Evolutionary conservation across 78 protist genomes (phyloP).

Genomic region (Emiliania huxleyi): DNA sequence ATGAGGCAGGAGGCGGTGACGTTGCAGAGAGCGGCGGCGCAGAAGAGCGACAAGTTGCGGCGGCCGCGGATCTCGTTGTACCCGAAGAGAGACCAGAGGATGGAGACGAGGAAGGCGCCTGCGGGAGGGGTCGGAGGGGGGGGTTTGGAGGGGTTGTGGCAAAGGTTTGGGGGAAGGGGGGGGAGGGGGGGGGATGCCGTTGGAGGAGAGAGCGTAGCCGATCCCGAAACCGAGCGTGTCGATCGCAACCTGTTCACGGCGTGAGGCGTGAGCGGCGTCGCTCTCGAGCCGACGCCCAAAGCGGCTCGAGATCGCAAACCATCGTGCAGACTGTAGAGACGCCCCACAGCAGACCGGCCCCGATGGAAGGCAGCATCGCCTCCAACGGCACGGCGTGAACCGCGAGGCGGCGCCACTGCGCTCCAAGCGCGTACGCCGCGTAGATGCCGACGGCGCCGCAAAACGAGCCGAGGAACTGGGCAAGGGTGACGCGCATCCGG

Average conservation of each 20-base stretch:
- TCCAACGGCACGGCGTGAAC: neutral
- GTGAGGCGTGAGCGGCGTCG: no score
- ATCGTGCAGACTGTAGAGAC: neutral
- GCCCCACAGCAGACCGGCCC: neutral
- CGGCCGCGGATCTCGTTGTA: neutral
- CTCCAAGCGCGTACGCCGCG: neutral
- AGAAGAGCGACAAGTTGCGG: neutral
- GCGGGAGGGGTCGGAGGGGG: neutral
- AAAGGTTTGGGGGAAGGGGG: neutral
- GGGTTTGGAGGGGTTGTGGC: neutral
- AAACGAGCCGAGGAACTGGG: neutral
- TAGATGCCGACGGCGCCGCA: neutral
- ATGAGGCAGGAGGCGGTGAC: neutral
- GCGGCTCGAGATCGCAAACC: no score
- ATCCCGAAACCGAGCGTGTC: neutral
- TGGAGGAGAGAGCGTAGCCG: neutral
- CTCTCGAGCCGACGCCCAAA: no score
- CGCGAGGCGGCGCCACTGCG: neutral
- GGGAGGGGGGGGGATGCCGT: neutral
- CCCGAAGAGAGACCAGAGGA: no score
- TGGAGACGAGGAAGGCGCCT: no score
- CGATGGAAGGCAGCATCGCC: conserved; percentile 9
- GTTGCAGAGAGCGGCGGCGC: neutral
- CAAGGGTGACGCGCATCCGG: neutral
- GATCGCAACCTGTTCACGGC: no score